These are phyloP conservation scores for Cucurbita moschata DNA, from an alignment of 306 rosid species.

Conservation along the genomic window DNA sequence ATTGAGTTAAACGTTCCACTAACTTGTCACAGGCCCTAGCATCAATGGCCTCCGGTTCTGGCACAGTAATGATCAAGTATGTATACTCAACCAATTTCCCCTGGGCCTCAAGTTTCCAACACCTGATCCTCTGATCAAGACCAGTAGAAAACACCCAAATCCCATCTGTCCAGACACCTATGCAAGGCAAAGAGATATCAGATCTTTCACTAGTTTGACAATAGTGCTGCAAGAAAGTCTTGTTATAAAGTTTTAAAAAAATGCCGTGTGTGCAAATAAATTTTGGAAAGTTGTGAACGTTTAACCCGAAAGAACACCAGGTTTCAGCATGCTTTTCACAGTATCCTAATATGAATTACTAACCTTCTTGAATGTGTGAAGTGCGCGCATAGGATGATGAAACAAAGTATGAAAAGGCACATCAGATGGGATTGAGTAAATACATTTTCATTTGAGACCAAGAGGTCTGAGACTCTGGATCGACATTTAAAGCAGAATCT, in stretches of 20 bases:
- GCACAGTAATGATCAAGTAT: constrained; percentile 56
- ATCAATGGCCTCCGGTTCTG: constrained; percentile 88
- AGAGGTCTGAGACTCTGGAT: not conserved
- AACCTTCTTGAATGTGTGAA: not conserved
- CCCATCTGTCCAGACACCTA: constrained; percentile 96
- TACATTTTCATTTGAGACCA: not conserved
- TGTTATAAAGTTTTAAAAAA: not conserved
- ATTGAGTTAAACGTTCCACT: constrained; percentile 4
- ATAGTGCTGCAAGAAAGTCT: not conserved
- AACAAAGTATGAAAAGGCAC: not conserved
- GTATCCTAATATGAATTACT: not conserved
- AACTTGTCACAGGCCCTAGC: constrained; percentile 70
- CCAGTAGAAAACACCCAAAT: constrained; percentile 93
- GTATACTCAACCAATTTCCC: constrained; percentile 47
- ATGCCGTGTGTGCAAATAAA: too few relatives aligned
- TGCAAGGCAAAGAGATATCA: constrained; percentile 12
- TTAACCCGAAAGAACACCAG: too few relatives aligned
- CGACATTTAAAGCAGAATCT: not conserved
- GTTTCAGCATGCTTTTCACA: too few relatives aligned
- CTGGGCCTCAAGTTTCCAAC: constrained; percentile 49
- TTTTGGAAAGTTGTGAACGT: too few relatives aligned
- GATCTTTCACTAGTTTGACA: not conserved
- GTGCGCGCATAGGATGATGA: not conserved
- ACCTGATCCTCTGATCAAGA: constrained; percentile 89
- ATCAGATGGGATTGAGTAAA: not conserved